phyloP scores from a whole-genome alignment of 2,329 filamentous ascomycete genomes.

The Trichophyton schoenleinii region DNA sequence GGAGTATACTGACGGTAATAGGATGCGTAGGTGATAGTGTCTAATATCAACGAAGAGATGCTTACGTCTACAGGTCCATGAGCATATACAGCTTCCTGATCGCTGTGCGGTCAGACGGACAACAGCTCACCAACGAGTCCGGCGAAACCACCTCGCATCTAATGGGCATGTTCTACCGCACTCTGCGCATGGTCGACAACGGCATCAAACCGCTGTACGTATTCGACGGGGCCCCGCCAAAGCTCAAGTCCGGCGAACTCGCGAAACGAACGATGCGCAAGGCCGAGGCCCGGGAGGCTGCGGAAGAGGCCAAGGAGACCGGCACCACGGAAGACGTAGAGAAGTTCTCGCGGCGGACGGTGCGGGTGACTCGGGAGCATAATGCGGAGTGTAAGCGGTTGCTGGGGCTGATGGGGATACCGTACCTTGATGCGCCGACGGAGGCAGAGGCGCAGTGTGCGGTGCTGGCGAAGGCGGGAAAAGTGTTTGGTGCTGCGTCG shows the following conservation, averaged over 20 bases:
- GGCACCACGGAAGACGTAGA: conserved; percentile 96
- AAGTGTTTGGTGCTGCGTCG: conserved; percentile 91
- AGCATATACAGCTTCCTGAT: conserved; percentile 98
- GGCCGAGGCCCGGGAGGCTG: conserved; percentile 73
- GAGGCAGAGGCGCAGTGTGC: conserved; percentile 97
- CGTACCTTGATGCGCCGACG: conserved; percentile 87
- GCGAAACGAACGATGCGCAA: conserved; percentile 95
- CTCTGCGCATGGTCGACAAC: conserved; percentile 93
- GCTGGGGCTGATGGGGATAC: conserved; percentile 89
- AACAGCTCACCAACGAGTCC: conserved; percentile 88
- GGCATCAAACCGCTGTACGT: conserved; percentile 98
- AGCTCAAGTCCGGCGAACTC: conserved; percentile 92
- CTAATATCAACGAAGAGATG: neutral
- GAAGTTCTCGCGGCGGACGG: conserved; percentile 88
- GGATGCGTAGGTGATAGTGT: conserved; percentile 34
- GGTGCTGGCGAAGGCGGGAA: conserved; percentile 72
- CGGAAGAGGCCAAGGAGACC: conserved; percentile 93
- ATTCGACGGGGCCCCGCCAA: conserved; percentile 91
- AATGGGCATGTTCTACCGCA: conserved; percentile 99
- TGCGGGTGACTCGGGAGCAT: conserved; percentile 90
- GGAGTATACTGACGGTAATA: conserved; percentile 12
- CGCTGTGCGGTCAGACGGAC: conserved; percentile 88
- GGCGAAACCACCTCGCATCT: conserved; percentile 96
- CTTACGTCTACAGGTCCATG: conserved; percentile 57
- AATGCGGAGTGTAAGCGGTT: conserved; percentile 88